Evolutionary conservation across 164 flowering plant genomes (phyloP), one percentile per base, ranked within the genome.

Genomic region (Sedum album): DNA sequence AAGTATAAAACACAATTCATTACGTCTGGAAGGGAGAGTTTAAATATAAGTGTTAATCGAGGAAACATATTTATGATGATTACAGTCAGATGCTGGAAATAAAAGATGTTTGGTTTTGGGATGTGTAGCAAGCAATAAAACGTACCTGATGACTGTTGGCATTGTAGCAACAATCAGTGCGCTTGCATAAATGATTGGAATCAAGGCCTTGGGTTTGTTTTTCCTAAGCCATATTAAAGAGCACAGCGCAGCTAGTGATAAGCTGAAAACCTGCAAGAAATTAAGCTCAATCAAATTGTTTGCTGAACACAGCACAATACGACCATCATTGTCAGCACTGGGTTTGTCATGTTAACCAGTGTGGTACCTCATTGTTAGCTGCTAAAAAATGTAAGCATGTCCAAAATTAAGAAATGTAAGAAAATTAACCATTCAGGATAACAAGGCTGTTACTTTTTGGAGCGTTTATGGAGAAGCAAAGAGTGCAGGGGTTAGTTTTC

Each of bases 211-310:
- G 31, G 99, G 99, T 55, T 91, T 94, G 83, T 90, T 94, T 76
- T 94, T 94, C 72, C 97, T 79, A 5, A 91, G 96, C 99, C 99
- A 94, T 86, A 91, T 91, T 81, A 94, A 79, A 71, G 99, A 94
- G 55, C 96, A 96, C 81, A 94, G 66, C 53, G 97, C 96, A 78
- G 99, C 93, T 69, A 94, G 96, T 33, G 99, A 91, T 69, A 94
- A 79, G 62, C 85, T 84, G 72, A 91, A 79, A 71, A 90, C 94
- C 99, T 93, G 84, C 42, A 38, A 66, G 20, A 63, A 70, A 55
- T 65, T 20, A 41, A 61, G 23, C 20, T 26, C 36, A 60, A 31
- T 2, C 31, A 13, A 9, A 13, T n/a, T 18, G 65, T 26, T 60
- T 30, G 2, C 18, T 31, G 1, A 23, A 31, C 4, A 35, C 20